These are phyloP conservation scores for Adansonia digitata DNA, from an alignment of 345 rosid genomes.

Conservation along the genomic window DNA sequence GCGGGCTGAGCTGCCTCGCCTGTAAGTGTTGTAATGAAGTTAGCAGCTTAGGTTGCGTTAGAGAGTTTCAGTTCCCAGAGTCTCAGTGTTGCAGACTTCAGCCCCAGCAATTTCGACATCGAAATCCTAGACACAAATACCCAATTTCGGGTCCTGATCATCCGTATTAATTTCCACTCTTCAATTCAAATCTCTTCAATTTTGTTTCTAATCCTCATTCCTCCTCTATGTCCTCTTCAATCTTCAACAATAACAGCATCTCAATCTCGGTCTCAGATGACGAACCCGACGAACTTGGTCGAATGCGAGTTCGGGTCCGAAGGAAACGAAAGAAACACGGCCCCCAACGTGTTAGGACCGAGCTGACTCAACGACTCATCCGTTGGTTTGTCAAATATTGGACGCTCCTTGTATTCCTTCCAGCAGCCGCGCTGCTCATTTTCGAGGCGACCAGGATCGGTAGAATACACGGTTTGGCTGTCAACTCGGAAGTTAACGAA, in stretches of 20 bases:
- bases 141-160: not conserved
- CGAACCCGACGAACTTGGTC: slow-evolving; percentile 53
- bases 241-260: slow-evolving; percentile 40
- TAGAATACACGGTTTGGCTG: slow-evolving; percentile 22
- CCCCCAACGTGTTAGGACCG: slow-evolving; percentile 31
- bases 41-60: not conserved
- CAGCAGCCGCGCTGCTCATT: slow-evolving; percentile 47
- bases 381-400: slow-evolving; percentile 59
- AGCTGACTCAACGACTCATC: slow-evolving; percentile 39
- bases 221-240: slow-evolving; percentile 21
- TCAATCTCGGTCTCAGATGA: slow-evolving; percentile 75
- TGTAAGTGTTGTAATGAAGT: not conserved
- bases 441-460: slow-evolving; percentile 67
- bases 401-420: slow-evolving; percentile 48
- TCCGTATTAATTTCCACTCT: not conserved
- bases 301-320: slow-evolving; percentile 58
- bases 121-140: slow-evolving; percentile 7
- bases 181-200: not conserved
- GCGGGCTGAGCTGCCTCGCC: not conserved
- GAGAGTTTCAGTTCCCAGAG: not conserved
- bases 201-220: not conserved
- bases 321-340: slow-evolving; percentile 64
- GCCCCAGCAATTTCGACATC: not conserved
- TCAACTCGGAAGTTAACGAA: slow-evolving; percentile 5
- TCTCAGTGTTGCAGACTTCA: not conserved